Evolutionary conservation across 1,284 basidiomycete genomes (phyloP), one percentile per base, ranked within the genome.

Genomic region (Cryptococcus sp.): DNA sequence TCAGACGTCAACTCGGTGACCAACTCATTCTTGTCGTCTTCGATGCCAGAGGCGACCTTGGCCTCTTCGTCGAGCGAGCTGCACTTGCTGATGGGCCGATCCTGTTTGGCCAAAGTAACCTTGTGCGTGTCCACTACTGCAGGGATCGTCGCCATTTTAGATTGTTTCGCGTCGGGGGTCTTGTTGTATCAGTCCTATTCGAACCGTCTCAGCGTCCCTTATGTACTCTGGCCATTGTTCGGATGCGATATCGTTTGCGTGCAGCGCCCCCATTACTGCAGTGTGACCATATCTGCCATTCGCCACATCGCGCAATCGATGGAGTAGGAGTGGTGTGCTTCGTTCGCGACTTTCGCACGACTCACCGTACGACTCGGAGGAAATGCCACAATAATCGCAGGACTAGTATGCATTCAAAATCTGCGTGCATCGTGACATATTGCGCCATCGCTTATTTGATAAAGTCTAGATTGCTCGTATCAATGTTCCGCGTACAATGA

Each of bases 81-180:
- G 16, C 46, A 16, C n/a, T 11, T 19, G 20, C 20, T n/a, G 19
- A 8, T 27, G 7, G 43, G 27, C 11, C 43, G 52, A 17, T 30
- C 42, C 23, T 10, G 42, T 3, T 35, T 13, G 20, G 52, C 22
- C 5, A 25, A 16, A 38, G 52, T 46, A 25, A 54, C 52, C 19
- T 10, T 42, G 25, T 54, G 42, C n/a, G 45, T 30, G 42, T 54
- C 42, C 22, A 54, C 43, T 27, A 47, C 22, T 30, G 45, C 8
- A 17, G 52, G 42, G 50, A 27, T 27, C 6, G 25, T 13, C 13
- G 48, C 30, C 30, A 35, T 35, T 4, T 13, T 35, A 8, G 2
- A 13, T 13, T 10, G 30, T 2, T 35, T 13, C 13, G 30, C 13
- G 30, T 2, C 10, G 30, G 30, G 30, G 30, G 30, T 10, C 13